phyloP scores from a whole-genome alignment of 2,329 filamentous ascomycete genomes.

The Pseudocercospora cruenta region DNA sequence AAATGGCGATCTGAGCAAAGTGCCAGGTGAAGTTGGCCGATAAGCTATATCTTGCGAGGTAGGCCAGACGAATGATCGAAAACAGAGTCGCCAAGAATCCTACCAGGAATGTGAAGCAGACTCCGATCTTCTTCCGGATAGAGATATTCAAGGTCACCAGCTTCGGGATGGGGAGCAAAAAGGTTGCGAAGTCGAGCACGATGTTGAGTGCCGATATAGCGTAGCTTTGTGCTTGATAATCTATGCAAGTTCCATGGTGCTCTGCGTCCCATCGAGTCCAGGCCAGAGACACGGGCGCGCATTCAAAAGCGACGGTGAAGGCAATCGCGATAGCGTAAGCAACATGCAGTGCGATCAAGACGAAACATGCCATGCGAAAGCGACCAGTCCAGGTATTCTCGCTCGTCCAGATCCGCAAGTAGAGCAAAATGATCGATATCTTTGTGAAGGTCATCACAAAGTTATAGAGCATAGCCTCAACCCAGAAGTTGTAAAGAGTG shows the following conservation, averaged over 20 bases:
- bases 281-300: conserved; percentile 8
- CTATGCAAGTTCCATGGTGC: conserved; percentile 9
- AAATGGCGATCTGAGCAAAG: conserved; percentile 19
- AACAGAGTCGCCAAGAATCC: conserved; percentile 26
- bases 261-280: conserved; percentile 16
- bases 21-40: conserved; percentile 17
- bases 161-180: conserved; percentile 13
- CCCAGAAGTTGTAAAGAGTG: conserved; percentile 12
- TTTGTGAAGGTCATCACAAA: conserved; percentile 17
- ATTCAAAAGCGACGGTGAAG: conserved; percentile 12
- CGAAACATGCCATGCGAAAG: conserved; percentile 13
- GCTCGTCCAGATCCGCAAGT: conserved; percentile 17
- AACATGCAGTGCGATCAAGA: conserved; percentile 10
- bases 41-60: conserved; percentile 10
- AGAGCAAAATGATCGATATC: conserved; percentile 16
- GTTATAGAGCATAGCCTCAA: conserved; percentile 14
- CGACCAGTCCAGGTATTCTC: background rate
- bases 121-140: conserved; percentile 10
- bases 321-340: conserved; percentile 1
- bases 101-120: conserved; percentile 18
- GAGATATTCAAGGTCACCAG: conserved; percentile 9
- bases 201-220: conserved; percentile 13
- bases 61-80: conserved; percentile 18
- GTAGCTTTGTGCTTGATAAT: conserved; percentile 8
- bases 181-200: conserved; percentile 12